These are phyloP conservation scores for Coffea eugenioides DNA, from an alignment of 257 asterid species.

Conservation along the genomic window DNA sequence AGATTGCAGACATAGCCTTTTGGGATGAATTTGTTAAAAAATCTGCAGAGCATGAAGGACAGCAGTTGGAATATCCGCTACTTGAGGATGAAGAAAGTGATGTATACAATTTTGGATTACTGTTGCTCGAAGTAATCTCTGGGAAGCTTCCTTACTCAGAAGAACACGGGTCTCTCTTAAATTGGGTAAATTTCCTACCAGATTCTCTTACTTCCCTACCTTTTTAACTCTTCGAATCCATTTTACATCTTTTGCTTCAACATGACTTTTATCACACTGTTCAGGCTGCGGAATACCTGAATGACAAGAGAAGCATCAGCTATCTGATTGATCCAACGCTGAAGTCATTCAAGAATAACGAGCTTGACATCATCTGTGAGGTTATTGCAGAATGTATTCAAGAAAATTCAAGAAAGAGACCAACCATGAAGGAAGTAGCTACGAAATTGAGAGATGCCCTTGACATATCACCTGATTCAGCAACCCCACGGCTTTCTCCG, in stretches of 20 bases:
- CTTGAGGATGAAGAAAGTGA: slow-evolving; percentile 63
- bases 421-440: slow-evolving; percentile 55
- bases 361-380: slow-evolving; percentile 59
- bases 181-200: slow-evolving; percentile 50
- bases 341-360: slow-evolving; percentile 59
- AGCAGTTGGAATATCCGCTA: slow-evolving; percentile 46
- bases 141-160: slow-evolving; percentile 65
- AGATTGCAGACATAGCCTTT: slow-evolving; percentile 63
- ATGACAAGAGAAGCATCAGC: slow-evolving; percentile 39
- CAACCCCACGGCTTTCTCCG: slow-evolving; percentile 83
- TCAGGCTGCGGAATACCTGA: slow-evolving; percentile 61
- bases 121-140: slow-evolving; percentile 70
- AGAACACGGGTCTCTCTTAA: slow-evolving; percentile 50
- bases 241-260: background rate
- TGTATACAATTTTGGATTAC: slow-evolving; percentile 61
- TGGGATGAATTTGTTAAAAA: slow-evolving; percentile 62
- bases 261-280: background rate
- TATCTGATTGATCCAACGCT: slow-evolving; percentile 62
- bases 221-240: background rate
- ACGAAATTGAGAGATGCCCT: slow-evolving; percentile 47
- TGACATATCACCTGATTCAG: slow-evolving; percentile 68
- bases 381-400: slow-evolving; percentile 61
- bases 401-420: slow-evolving; percentile 50
- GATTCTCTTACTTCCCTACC: background rate
- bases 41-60: slow-evolving; percentile 46